These are phyloP conservation scores for Crataegus laevigata DNA, from an alignment of 306 rosid genomes.

Conservation along the genomic window DNA sequence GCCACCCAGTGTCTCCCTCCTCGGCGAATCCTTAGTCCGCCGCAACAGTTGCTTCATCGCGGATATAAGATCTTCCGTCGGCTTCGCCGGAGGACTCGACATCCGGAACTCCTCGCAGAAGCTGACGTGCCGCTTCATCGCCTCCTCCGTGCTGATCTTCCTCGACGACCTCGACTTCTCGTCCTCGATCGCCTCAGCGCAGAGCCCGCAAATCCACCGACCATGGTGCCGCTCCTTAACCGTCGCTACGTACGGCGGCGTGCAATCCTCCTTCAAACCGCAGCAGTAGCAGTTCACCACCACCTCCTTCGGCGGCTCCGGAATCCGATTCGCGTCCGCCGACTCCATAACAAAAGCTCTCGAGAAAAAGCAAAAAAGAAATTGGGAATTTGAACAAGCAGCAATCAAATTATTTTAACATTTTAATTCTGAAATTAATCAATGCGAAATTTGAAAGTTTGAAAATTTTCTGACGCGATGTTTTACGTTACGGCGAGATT, in stretches of 20 bases:
- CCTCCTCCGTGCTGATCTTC: constrained; percentile 44
- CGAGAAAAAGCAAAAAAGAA: neutral
- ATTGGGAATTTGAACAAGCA: neutral
- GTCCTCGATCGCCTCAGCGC: constrained; percentile 68
- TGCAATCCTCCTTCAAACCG: constrained; percentile 73
- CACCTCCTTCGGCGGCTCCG: constrained; percentile 21
- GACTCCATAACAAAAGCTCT: neutral
- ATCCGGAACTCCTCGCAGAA: constrained; percentile 42
- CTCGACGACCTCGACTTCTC: constrained; percentile 29
- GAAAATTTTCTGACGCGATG: neutral
- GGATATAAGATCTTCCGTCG: constrained; percentile 42
- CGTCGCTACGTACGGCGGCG: constrained; percentile 41
- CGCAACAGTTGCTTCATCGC: constrained; percentile 57
- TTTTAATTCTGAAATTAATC: neutral
- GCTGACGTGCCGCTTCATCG: constrained; percentile 44
- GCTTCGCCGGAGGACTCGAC: constrained; percentile 38
- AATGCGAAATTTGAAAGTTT: neutral
- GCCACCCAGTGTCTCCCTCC: neutral
- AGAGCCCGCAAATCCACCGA: constrained; percentile 79
- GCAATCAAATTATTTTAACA: neutral
- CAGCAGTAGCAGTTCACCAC: constrained; percentile 64
- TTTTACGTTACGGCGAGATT: neutral
- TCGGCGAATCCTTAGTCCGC: constrained; percentile 46
- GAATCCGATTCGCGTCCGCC: too few relatives aligned
- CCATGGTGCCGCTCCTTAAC: constrained; percentile 58